A percentile compares a stretch with the other conserved stretches of the same genome.
Evolutionary conservation across 257 asterid genomes (phyloP).

Genomic region (Eucommia ulmoides): DNA sequence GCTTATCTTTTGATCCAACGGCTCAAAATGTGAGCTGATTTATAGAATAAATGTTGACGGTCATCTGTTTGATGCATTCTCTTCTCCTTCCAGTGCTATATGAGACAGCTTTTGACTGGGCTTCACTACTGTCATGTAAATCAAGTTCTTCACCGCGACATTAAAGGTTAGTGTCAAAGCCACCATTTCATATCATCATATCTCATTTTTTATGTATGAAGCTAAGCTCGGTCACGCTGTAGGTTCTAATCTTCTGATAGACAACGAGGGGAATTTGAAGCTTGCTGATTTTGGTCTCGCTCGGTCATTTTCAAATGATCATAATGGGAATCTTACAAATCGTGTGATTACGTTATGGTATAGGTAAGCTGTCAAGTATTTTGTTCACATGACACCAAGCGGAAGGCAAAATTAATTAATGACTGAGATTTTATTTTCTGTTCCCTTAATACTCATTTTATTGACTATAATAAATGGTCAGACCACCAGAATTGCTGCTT

Average conservation of each 20-base stretch:
- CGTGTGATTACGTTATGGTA: slow-evolving; percentile 87
- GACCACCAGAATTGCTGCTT: slow-evolving; percentile 85
- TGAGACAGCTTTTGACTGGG: no score
- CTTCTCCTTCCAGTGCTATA: no score
- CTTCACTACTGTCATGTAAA: no score
- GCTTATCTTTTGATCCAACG: no score
- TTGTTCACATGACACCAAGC: slow-evolving; percentile 3
- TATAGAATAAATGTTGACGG: no score
- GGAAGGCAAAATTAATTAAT: not conserved
- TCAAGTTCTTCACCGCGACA: no score
- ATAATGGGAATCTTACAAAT: slow-evolving; percentile 77
- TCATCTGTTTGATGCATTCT: no score
- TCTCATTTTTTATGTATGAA: not conserved
- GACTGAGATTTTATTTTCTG: no score
- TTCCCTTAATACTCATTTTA: no score
- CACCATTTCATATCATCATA: no score
- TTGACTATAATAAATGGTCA: slow-evolving; percentile 15
- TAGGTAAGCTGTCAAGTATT: slow-evolving; percentile 32
- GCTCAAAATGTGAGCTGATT: no score
- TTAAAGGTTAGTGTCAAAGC: no score
- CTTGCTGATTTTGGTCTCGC: slow-evolving; percentile 90
- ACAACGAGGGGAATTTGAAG: slow-evolving; percentile 76
- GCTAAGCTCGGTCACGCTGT: slow-evolving; percentile 8
- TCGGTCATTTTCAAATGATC: slow-evolving; percentile 64
- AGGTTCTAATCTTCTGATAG: slow-evolving; percentile 86